A percentile compares a stretch with the other conserved stretches of the same genome.
Conservation (phyloP, 495 filamentous ascomycete species). For the Wilcoxina mikolae region DNA sequence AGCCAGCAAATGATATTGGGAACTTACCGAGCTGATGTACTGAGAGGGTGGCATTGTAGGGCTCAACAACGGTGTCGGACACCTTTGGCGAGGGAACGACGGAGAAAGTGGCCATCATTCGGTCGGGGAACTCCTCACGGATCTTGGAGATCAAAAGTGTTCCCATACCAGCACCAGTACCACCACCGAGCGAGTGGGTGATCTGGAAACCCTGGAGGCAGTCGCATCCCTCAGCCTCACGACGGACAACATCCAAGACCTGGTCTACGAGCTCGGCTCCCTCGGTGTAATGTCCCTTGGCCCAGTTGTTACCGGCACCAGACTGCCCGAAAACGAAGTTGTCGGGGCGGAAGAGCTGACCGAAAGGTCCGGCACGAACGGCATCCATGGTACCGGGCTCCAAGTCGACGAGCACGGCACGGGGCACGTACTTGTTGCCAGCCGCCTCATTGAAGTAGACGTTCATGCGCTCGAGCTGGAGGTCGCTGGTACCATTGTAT, state of each 20-base stretch:
- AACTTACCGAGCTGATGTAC: slow-evolving; percentile 68
- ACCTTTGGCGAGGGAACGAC: slow-evolving; percentile 99
- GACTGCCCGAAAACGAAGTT: slow-evolving; percentile 99
- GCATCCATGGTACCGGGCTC: slow-evolving; percentile 99
- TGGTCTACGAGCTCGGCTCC: slow-evolving; percentile 98
- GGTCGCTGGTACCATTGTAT: slow-evolving; percentile 93
- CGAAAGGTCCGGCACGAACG: slow-evolving; percentile 96
- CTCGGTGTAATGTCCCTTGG: slow-evolving; percentile 99
- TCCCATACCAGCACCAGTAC: slow-evolving; percentile 99
- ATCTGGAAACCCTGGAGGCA: slow-evolving; percentile 99
- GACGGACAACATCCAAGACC: slow-evolving; percentile 95
- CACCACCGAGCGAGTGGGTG: slow-evolving; percentile 99
- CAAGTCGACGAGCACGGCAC: slow-evolving; percentile 97
- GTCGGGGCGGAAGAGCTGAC: slow-evolving; percentile 98
- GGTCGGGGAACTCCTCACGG: slow-evolving; percentile 99
- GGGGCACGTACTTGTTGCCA: slow-evolving; percentile 97
- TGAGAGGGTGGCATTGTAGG: slow-evolving; percentile 98
- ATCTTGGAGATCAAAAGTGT: slow-evolving; percentile 99
- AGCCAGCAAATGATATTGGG: slow-evolving; percentile 15
- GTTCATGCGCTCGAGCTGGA: slow-evolving; percentile 99
- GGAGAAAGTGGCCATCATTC: slow-evolving; percentile 99
- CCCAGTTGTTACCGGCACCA: slow-evolving; percentile 99
- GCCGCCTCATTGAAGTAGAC: slow-evolving; percentile 99
- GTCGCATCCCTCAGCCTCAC: slow-evolving; percentile 97
- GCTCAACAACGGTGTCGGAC: slow-evolving; percentile 98